Conservation (phyloP, 441 rosid species). For the Sinapis alba region DNA sequence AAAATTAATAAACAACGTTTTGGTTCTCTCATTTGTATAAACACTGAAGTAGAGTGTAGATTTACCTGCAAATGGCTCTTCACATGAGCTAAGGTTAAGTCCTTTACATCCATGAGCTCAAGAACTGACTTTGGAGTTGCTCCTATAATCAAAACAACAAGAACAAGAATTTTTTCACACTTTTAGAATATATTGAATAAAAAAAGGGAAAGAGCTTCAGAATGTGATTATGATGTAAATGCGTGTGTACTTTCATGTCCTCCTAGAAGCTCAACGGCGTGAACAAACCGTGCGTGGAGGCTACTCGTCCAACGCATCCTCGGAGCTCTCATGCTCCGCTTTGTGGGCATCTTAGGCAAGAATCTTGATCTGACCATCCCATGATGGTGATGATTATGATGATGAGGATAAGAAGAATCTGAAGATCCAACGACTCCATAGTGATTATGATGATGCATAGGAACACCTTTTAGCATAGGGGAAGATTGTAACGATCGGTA, state of each 20-base stretch:
- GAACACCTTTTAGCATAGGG: conserved; percentile 55
- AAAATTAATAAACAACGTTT: not conserved
- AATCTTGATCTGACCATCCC: conserved; percentile 72
- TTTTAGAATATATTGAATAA: too few species aligned
- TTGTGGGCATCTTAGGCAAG: conserved; percentile 66
- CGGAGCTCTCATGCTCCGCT: conserved; percentile 84
- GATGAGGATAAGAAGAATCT: conserved; percentile 48
- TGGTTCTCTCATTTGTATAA: not conserved
- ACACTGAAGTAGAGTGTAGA: conserved; percentile 8
- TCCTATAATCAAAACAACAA: conserved; percentile 42
- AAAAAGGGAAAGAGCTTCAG: not conserved
- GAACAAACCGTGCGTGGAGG: conserved; percentile 80
- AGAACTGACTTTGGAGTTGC: conserved; percentile 90
- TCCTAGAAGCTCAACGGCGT: conserved; percentile 85
- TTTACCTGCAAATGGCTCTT: conserved; percentile 88
- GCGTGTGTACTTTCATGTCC: conserved; percentile 78
- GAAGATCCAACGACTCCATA: conserved; percentile 51
- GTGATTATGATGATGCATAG: conserved; percentile 44
- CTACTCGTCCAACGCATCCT: conserved; percentile 90
- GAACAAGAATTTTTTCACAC: too few species aligned
- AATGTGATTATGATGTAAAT: conserved; percentile 10
- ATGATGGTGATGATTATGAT: conserved; percentile 34
- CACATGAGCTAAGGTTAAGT: conserved; percentile 85
- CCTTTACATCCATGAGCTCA: conserved; percentile 87
- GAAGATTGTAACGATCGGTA: conserved; percentile 45